These are phyloP conservation scores for Candida boidinii DNA, from an alignment of 805 yeast genomes.

Conservation along the genomic window DNA sequence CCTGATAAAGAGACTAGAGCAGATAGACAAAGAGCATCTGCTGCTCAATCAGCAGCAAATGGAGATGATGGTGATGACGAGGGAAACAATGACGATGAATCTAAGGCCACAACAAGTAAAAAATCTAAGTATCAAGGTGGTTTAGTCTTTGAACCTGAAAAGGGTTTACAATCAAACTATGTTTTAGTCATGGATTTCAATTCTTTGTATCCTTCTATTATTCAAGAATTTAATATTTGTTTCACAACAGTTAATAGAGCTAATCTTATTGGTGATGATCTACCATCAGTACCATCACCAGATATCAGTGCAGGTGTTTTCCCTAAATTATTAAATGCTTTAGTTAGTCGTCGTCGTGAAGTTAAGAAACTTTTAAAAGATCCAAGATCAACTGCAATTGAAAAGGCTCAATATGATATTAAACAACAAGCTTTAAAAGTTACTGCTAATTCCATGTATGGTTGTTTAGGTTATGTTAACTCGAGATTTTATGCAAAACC, in stretches of 20 bases:
- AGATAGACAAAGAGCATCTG: constrained; percentile 21
- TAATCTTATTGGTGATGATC: constrained; percentile 36
- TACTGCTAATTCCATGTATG: constrained; percentile 99
- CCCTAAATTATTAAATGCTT: constrained; percentile 72
- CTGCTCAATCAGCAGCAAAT: constrained; percentile 7
- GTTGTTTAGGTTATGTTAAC: constrained; percentile 88
- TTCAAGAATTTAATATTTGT: constrained; percentile 94
- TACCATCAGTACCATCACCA: constrained; percentile 61
- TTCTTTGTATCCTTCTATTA: constrained; percentile 92
- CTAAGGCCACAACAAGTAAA: constrained; percentile 37
- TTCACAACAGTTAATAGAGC: constrained; percentile 87
- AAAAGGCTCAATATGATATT: constrained; percentile 82
- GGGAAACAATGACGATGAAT: constrained; percentile 33
- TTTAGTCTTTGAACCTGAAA: constrained; percentile 92
- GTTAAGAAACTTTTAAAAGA: constrained; percentile 81
- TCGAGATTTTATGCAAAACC: constrained; percentile 96
- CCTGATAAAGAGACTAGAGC: constrained; percentile 68
- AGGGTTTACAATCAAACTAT: constrained; percentile 84
- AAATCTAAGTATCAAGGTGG: constrained; percentile 87
- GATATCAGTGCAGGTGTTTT: constrained; percentile 68
- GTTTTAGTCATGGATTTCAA: constrained; percentile 96
- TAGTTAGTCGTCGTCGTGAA: constrained; percentile 87
- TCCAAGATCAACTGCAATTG: constrained; percentile 52
- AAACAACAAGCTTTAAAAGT: constrained; percentile 92
- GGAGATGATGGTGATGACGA: constrained; percentile 24